These are phyloP conservation scores for Stagonosporopsis chrysanthemi DNA, from an alignment of 2,329 filamentous ascomycete genomes.

Conservation along the genomic window DNA sequence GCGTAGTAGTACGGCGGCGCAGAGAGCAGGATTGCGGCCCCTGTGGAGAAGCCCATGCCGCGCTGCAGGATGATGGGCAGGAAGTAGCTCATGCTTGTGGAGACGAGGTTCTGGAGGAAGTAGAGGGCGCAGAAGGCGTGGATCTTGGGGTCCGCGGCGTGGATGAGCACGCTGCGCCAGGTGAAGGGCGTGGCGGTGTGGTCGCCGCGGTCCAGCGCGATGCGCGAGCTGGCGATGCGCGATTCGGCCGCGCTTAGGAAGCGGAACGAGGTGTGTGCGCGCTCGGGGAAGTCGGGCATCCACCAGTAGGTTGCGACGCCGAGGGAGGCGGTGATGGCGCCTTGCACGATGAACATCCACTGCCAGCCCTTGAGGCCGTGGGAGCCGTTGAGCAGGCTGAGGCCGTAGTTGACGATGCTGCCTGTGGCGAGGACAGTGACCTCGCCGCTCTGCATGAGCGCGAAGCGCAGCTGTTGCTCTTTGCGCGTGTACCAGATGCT, in stretches of 20 bases:
- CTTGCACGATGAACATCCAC: slow-evolving; percentile 74
- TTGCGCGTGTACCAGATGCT: slow-evolving; percentile 70
- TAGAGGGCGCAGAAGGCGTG: slow-evolving; percentile 71
- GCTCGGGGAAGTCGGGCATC: slow-evolving; percentile 75
- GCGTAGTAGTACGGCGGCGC: slow-evolving; percentile 74
- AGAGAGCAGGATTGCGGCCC: slow-evolving; percentile 64
- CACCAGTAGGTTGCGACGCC: slow-evolving; percentile 71
- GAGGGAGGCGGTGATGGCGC: slow-evolving; percentile 64
- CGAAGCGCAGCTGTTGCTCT: slow-evolving; percentile 72
- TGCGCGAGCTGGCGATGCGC: slow-evolving; percentile 63
- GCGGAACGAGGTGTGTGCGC: slow-evolving; percentile 62
- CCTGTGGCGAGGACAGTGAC: slow-evolving; percentile 71
- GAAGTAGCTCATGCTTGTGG: slow-evolving; percentile 71
- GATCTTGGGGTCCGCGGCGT: slow-evolving; percentile 67
- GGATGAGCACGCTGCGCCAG: slow-evolving; percentile 62
- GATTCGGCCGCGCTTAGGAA: slow-evolving; percentile 67
- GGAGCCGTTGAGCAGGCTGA: slow-evolving; percentile 68
- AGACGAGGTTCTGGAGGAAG: slow-evolving; percentile 72
- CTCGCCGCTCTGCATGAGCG: slow-evolving; percentile 69
- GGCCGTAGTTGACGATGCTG: slow-evolving; percentile 71
- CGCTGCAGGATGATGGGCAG: slow-evolving; percentile 65
- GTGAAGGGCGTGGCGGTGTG: slow-evolving; percentile 64
- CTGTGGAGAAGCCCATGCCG: slow-evolving; percentile 55
- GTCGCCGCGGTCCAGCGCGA: slow-evolving; percentile 68
- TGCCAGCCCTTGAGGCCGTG: slow-evolving; percentile 68